These are phyloP conservation scores for Arachis hypogaea DNA, from an alignment of 306 rosid species.

Conservation along the genomic window DNA sequence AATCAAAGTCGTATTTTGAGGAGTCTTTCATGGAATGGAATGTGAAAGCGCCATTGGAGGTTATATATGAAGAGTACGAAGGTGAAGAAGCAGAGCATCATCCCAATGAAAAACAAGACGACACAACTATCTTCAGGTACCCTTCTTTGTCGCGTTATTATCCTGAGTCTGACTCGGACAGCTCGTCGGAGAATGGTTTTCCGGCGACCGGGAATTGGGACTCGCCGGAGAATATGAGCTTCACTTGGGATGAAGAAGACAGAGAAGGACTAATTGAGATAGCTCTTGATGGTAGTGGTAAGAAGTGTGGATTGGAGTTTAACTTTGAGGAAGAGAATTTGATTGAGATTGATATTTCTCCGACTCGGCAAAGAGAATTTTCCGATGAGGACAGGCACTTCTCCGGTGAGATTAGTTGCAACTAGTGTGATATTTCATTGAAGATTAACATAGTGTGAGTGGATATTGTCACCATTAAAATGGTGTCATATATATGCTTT, in stretches of 20 bases:
- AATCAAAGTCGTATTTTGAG: slow-evolving; percentile 49
- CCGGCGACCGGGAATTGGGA: slow-evolving; percentile 48
- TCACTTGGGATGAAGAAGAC: slow-evolving; percentile 78
- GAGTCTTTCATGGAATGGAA: slow-evolving; percentile 75
- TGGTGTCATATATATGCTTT: too few species aligned
- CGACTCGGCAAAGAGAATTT: slow-evolving; percentile 44
- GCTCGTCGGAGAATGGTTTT: slow-evolving; percentile 62
- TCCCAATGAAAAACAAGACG: slow-evolving; percentile 16
- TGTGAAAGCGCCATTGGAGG: slow-evolving; percentile 82
- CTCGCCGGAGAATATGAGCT: slow-evolving; percentile 52
- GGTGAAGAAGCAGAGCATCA: slow-evolving; percentile 57
- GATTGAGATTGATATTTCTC: slow-evolving; percentile 64
- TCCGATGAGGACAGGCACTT: slow-evolving; percentile 43
- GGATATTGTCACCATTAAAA: too few species aligned
- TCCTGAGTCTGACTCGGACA: slow-evolving; percentile 83
- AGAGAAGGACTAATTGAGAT: slow-evolving; percentile 86
- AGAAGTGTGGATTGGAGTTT: slow-evolving; percentile 41
- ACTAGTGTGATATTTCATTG: slow-evolving; percentile 42
- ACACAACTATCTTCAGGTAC: slow-evolving; percentile 43
- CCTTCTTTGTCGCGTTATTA: slow-evolving; percentile 63
- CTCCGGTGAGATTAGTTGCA: slow-evolving; percentile 49
- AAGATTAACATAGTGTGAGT: slow-evolving; percentile 29
- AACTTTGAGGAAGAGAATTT: slow-evolving; percentile 60
- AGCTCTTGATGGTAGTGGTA: slow-evolving; percentile 58
- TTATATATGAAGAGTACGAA: slow-evolving; percentile 74